Conservation (phyloP, 2,329 filamentous ascomycete species). For the Aspergillus sp. region DNA sequence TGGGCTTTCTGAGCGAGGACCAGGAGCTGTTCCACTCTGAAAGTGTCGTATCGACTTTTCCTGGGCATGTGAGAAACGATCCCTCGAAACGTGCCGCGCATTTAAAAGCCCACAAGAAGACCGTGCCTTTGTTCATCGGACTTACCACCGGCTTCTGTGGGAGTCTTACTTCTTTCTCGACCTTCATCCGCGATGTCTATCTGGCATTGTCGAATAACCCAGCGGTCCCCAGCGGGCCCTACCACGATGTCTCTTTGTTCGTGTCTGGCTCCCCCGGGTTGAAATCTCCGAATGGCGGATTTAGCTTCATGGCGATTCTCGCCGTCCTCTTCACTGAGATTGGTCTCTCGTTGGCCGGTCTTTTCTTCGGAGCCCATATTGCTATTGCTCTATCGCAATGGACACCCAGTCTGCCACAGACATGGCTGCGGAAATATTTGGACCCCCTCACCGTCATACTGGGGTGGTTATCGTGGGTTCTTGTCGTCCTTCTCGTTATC, state of each 20-base stretch:
- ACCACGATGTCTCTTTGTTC: constrained; percentile 37
- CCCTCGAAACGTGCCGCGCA: neutral
- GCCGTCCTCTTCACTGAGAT: constrained; percentile 70
- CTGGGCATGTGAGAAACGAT: neutral
- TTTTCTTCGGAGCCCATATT: constrained; percentile 71
- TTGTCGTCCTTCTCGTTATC: neutral
- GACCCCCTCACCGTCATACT: neutral
- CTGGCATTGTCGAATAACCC: constrained; percentile 50
- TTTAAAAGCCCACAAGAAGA: neutral
- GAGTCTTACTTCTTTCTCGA: constrained; percentile 82
- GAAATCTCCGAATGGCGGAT: constrained; percentile 63
- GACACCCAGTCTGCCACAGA: constrained; percentile 60
- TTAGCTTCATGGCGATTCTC: constrained; percentile 74
- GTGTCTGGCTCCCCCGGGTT: constrained; percentile 32
- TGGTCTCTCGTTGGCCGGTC: constrained; percentile 64
- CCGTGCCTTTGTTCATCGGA: constrained; percentile 52
- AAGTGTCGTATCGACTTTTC: constrained; percentile 32
- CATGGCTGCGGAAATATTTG: constrained; percentile 46
- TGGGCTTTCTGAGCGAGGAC: constrained; percentile 81
- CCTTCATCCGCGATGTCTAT: constrained; percentile 76
- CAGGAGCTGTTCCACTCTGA: constrained; percentile 66
- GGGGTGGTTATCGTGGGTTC: neutral
- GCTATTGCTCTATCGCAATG: constrained; percentile 60
- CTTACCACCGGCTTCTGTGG: constrained; percentile 84
- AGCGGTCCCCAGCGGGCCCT: constrained; percentile 41